Evolutionary conservation across 1,284 basidiomycete genomes (phyloP).

Genomic region (Trametes polyzona): DNA sequence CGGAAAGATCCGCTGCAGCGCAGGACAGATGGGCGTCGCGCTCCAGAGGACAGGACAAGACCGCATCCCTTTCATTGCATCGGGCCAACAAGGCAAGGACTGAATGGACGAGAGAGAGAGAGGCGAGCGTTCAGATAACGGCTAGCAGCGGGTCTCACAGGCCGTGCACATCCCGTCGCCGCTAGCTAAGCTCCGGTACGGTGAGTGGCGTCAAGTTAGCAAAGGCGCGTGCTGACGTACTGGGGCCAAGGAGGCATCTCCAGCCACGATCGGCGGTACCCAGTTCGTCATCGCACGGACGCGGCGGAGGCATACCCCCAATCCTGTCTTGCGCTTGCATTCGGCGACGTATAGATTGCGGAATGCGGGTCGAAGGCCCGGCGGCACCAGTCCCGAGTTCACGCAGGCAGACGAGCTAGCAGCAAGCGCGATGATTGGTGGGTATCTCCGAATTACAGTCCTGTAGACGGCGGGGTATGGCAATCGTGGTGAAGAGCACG

Average conservation of each 20-base stretch:
- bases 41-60: slow-evolving; percentile 4
- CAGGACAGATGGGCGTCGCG: slow-evolving; percentile 15
- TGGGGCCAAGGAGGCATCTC: slow-evolving; percentile 10
- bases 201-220: slow-evolving; percentile 18
- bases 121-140: slow-evolving; percentile 27
- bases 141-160: slow-evolving; percentile 8
- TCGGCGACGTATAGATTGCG: slow-evolving; percentile 1
- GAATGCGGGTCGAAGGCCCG: slow-evolving; percentile 12
- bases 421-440: slow-evolving; percentile 17
- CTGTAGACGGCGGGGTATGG: slow-evolving; percentile 25
- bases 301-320: slow-evolving; percentile 1
- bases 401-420: slow-evolving; percentile 9
- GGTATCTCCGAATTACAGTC: slow-evolving; percentile 32
- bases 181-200: slow-evolving; percentile 6
- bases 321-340: not conserved
- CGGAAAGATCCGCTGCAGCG: slow-evolving; percentile 24
- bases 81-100: slow-evolving; percentile 18
- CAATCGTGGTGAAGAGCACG: slow-evolving; percentile 8
- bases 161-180: not conserved
- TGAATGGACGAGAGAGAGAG: slow-evolving; percentile 1
- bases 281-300: slow-evolving; percentile 6
- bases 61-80: slow-evolving; percentile 11
- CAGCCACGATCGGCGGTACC: slow-evolving; percentile 14
- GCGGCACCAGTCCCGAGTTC: slow-evolving; percentile 14
- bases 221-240: slow-evolving; percentile 16